These are phyloP conservation scores for Magnusiomyces fungicola DNA, from an alignment of 1,139 yeast species.

Conservation along the genomic window DNA sequence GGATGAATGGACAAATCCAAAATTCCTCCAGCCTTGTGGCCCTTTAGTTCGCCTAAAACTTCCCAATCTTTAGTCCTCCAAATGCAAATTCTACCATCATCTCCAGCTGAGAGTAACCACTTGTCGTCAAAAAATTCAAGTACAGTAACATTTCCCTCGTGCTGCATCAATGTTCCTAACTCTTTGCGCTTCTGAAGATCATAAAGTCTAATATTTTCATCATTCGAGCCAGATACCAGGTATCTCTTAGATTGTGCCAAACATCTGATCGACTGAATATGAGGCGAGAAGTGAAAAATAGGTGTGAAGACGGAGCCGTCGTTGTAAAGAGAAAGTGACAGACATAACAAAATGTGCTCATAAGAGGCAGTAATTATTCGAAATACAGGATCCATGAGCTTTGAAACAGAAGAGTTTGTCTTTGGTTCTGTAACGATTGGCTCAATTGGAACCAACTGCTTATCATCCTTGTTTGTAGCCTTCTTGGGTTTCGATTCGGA, in stretches of 20 bases:
- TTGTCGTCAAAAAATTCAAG: slow-evolving; percentile 58
- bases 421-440: neutral
- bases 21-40: slow-evolving; percentile 56
- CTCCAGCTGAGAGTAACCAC: slow-evolving; percentile 88
- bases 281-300: slow-evolving; percentile 93
- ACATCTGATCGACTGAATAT: slow-evolving; percentile 76
- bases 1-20: slow-evolving; percentile 88
- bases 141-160: slow-evolving; percentile 80
- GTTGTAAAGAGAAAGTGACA: slow-evolving; percentile 53
- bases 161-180: slow-evolving; percentile 82
- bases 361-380: slow-evolving; percentile 90
- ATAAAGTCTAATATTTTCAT: slow-evolving; percentile 89
- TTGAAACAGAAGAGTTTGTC: neutral
- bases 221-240: slow-evolving; percentile 90
- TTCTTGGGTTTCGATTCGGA: neutral
- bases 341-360: slow-evolving; percentile 84
- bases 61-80: slow-evolving; percentile 99
- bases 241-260: slow-evolving; percentile 79
- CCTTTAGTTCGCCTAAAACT: slow-evolving; percentile 76
- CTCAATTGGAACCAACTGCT: neutral
- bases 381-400: slow-evolving; percentile 33
- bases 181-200: slow-evolving; percentile 93
- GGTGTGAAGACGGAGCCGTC: slow-evolving; percentile 70
- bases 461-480: neutral
- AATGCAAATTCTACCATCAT: slow-evolving; percentile 80